Base-by-base conservation (phyloP, 768 basidiomycete species). In the Phlebiopsis gigantea region DNA sequence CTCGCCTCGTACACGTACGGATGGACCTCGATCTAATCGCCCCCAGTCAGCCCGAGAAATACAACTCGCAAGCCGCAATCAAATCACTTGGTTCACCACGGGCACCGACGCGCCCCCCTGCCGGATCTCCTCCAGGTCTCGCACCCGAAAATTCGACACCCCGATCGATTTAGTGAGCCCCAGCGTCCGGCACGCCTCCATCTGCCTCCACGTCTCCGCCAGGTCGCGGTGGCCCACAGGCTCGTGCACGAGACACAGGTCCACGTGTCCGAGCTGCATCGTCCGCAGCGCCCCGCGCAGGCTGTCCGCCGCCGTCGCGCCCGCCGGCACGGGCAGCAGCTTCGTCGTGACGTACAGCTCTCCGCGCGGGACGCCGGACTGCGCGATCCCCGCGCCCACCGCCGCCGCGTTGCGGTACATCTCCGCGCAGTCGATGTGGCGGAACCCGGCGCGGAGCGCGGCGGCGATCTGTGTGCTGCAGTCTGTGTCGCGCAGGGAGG, bases 141-240 rank as follows among this genome's bases (percentile, higher is more conserved):
- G 62, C 19, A 73, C 63, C 17, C 72, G 71, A 65, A 79, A 80
- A 69, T 85, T 85, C 22, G 79, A 80, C 21, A 85, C 79, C 3
- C 83, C 82, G 39, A 80, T 75, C 49, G 62, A 70, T 62, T 63
- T 70, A 19, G 66, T 54, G 28, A 75, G 63, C 2, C 80, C 80
- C 54, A 73, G 71, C 51, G 68, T 63, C 64, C 75, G 70, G 49
- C 75, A 52, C n/a, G 66, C 71, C 59, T 79, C 77, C 67, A 80
- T 68, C 42, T 68, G 63, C 59, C 71, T 71, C 79, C 79, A 80
- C 34, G 72, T 65, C 10, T 61, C 63, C 56, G 71, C 70, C 54
- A 78, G 57, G n/a, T 58, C 59, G 9, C 55, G 44, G 48, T 57
- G 62, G 25, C 63, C 25, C 28, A 51, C 24, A 2, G 73, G 71